Conservation (phyloP, 163 green algal genomes). For the Chlorella variabilis region DNA sequence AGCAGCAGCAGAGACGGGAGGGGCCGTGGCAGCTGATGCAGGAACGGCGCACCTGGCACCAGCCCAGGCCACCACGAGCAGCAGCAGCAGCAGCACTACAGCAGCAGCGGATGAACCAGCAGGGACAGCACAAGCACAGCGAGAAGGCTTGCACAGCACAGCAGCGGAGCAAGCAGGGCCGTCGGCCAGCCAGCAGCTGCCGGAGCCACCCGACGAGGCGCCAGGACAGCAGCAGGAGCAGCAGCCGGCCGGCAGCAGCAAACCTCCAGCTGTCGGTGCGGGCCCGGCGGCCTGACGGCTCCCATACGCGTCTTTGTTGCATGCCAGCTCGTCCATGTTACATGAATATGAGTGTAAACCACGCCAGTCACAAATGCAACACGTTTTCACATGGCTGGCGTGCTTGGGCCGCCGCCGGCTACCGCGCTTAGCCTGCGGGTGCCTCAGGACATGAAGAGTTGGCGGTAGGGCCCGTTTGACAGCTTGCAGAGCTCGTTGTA, state of each 20-base stretch:
- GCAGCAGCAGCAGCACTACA: neutral
- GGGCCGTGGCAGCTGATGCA: too few species aligned
- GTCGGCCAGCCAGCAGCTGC: too few species aligned
- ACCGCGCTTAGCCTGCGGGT: neutral
- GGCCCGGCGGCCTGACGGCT: too few species aligned
- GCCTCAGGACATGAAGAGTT: conserved; percentile 46
- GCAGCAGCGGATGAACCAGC: too few species aligned
- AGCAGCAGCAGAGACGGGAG: neutral
- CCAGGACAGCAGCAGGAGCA: neutral
- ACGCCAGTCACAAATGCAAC: neutral
- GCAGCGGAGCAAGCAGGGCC: neutral
- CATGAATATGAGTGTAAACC: neutral
- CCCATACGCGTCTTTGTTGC: too few species aligned
- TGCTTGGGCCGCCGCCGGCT: neutral
- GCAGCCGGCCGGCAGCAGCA: neutral
- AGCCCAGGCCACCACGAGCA: too few species aligned
- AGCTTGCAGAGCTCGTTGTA: conserved; percentile 65
- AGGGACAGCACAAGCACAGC: neutral
- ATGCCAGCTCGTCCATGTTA: too few species aligned
- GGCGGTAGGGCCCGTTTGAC: conserved; percentile 42
- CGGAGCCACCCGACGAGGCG: neutral
- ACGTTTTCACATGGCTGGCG: too few species aligned
- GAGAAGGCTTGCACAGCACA: neutral
- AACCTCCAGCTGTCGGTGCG: too few species aligned
- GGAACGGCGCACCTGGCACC: neutral